Percentiles rank a stretch among this genome's conserved stretches.
phyloP scores from a whole-genome alignment of 352 stramenopile genomes.

The Globisporangium radiosum region DNA sequence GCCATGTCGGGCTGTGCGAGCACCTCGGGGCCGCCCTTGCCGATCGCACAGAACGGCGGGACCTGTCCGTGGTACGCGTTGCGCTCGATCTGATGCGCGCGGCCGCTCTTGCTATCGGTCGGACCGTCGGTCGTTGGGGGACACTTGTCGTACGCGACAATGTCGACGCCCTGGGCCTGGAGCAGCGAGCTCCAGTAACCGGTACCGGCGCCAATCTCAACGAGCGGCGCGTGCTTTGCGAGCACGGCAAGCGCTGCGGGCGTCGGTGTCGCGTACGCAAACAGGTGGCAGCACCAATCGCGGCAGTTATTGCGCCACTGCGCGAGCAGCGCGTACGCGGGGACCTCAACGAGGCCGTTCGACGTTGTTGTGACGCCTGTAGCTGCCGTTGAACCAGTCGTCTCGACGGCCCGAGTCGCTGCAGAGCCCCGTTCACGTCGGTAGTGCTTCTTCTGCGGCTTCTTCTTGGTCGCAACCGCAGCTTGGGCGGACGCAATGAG shows the following conservation, averaged over 20 bases:
- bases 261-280: conserved; percentile 64
- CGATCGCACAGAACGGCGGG: conserved; percentile 55
- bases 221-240: conserved; percentile 50
- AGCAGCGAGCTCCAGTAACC: conserved; percentile 86
- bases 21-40: conserved; percentile 47
- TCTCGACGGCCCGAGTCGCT: background rate
- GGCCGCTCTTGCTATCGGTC: conserved; percentile 9
- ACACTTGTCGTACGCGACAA: conserved; percentile 62
- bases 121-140: conserved; percentile 24
- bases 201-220: conserved; percentile 87
- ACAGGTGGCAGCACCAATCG: conserved; percentile 73
- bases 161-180: conserved; percentile 56
- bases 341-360: conserved; percentile 35
- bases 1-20: conserved; percentile 33
- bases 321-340: conserved; percentile 53
- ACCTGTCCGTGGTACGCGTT: conserved; percentile 66
- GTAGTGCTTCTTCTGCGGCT: conserved; percentile 59
- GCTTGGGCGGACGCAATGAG: conserved; percentile 9
- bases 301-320: conserved; percentile 77
- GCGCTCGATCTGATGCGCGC: conserved; percentile 8
- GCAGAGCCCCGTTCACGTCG: conserved; percentile 30
- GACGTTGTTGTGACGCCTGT: conserved; percentile 3
- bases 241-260: conserved; percentile 41
- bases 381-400: background rate
- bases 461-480: conserved; percentile 42